A percentile compares a stretch with the other conserved stretches of the same genome.
Evolutionary conservation across 306 rosid genomes (phyloP).

Genomic region (Begonia fuchsioides): DNA sequence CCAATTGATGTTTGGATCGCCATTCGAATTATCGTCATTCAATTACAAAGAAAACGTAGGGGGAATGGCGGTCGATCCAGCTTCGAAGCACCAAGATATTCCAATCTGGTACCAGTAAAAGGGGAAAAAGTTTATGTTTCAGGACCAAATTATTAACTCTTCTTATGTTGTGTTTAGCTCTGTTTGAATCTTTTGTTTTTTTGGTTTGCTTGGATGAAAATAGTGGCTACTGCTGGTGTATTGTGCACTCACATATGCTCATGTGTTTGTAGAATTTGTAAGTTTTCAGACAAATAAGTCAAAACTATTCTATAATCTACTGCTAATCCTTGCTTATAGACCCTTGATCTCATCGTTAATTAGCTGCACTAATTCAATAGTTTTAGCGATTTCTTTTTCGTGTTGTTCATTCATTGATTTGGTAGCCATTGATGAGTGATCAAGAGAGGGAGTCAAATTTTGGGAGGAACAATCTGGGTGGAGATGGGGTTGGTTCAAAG

Average conservation of each 20-base stretch:
- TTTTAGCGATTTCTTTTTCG: no score
- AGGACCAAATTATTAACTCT: neutral
- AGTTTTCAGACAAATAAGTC: constrained; percentile 19
- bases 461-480: no score
- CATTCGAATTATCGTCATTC: constrained; percentile 33
- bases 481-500: no score
- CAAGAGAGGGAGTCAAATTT: no score
- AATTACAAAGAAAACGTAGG: constrained; percentile 38
- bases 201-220: neutral
- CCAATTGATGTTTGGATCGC: constrained; percentile 30
- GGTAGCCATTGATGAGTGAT: no score
- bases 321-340: neutral
- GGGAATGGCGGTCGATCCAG: constrained; percentile 25
- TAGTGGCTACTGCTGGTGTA: constrained; percentile 4
- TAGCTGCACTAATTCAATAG: no score
- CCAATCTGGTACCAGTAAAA: constrained; percentile 28
- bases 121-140: neutral
- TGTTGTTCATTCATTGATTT: no score
- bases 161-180: no score
- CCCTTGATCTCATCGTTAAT: no score
- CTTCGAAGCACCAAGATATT: constrained; percentile 37
- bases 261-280: constrained; percentile 10
- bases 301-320: constrained; percentile 18
- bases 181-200: neutral
- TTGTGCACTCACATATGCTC: neutral